phyloP scores from a whole-genome alignment of 495 filamentous ascomycete species.

The Neurospora sp. region DNA sequence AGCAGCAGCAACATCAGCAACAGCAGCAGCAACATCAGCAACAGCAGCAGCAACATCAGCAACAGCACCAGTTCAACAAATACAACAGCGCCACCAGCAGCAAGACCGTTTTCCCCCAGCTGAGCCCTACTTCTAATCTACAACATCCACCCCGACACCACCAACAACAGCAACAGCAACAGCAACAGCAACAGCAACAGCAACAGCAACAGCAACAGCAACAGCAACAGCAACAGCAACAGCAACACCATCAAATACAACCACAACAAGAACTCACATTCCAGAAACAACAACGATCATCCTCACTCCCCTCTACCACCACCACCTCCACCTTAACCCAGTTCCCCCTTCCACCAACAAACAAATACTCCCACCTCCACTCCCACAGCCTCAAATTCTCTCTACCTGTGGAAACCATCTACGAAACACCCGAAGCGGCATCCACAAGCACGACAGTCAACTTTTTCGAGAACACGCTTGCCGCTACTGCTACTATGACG shows the following conservation, averaged over 20 bases:
- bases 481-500: not conserved
- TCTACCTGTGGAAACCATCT: not conserved
- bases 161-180: not conserved
- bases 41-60: constrained; percentile 4
- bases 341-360: not conserved
- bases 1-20: constrained; percentile 6
- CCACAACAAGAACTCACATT: not conserved
- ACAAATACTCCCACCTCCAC: not conserved
- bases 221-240: not conserved
- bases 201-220: not conserved
- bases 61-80: not conserved
- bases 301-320: not conserved
- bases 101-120: not conserved
- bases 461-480: not conserved
- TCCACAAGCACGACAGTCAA: not conserved
- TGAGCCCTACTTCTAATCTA: not conserved
- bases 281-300: not conserved
- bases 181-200: not conserved
- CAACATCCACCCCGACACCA: not conserved
- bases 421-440: not conserved
- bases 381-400: not conserved
- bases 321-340: not conserved
- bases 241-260: not conserved
- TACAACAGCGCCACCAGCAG: not conserved
- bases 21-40: constrained; percentile 6